Evolutionary conservation across 139 green algal species (phyloP), one percentile per base, ranked within the genome.

Genomic region (Medakamo hakoo): DNA sequence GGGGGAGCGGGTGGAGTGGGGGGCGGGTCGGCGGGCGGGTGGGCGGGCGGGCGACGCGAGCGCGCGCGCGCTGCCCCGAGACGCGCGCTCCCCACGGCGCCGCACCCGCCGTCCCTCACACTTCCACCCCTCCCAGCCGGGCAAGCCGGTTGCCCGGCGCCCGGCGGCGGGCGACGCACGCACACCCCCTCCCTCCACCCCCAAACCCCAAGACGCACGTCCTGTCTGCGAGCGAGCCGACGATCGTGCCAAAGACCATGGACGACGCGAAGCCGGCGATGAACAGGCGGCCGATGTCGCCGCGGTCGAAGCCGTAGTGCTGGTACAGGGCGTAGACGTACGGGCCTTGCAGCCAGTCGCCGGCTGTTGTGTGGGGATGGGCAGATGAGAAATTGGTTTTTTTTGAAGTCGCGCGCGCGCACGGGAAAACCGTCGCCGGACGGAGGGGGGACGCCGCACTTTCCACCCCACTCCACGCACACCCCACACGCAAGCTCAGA

Each of bases 291-390:
- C 92, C 92, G 59, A 98, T 98, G 63, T 94, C 86, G 9, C 70
- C 84, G 59, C 58, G 66, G 56, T 68, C 70, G 59, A 85, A 95
- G n/a, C 85, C 86, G 59, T 98, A 98, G 71, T 94, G 77, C 71
- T 94, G 70, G 59, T 98, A 98, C 63, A 98, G 76, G 2, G 88
- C 87, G 66, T 98, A 98, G 22, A 98, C 88, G 73, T 98, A 97
- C 0, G 92, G 92, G 1, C 92, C 92, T 60, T 98, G 92, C 58
- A 98, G 78, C 92, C 92, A 98, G 69, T 98, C 92, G 5, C 88
- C 88, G n/a, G 86, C 87, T 94, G 83, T 65, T 20, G 19, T 19
- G 29, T 5, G 2, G 14, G 18, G 22, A 1, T 25, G 32, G 2
- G 2, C 22, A 4, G 48, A 52, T n/a, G n/a, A n/a, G n/a, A n/a